A percentile compares a stretch with the other conserved stretches of the same genome.
Evolutionary conservation across 2,329 filamentous ascomycete genomes (phyloP).

Genomic region (Claviceps spartinae): DNA sequence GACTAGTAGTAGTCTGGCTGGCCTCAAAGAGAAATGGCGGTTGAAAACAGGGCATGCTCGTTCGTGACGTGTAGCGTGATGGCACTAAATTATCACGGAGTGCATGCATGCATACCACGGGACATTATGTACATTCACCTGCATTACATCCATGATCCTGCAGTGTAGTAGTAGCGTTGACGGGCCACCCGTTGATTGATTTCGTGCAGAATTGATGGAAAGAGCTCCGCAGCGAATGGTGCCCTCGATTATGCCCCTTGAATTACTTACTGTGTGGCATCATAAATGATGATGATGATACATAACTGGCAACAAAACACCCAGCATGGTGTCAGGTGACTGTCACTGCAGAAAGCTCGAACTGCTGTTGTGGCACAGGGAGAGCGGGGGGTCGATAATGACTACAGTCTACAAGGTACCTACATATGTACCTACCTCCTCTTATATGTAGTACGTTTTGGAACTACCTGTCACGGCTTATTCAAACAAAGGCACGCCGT

Average conservation of each 20-base stretch:
- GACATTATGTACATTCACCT: not conserved
- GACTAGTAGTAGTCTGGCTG: not conserved
- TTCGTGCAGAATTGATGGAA: not conserved
- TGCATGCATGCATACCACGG: not conserved
- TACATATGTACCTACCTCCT: too few species aligned
- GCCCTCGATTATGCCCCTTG: not conserved
- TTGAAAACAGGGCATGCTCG: not conserved
- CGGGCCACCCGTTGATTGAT: not conserved
- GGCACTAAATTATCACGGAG: not conserved
- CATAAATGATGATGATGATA: not conserved
- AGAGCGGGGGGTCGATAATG: not conserved
- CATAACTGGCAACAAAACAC: not conserved
- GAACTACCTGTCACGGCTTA: not conserved
- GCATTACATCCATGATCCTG: not conserved
- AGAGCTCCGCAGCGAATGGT: not conserved
- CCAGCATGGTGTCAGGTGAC: not conserved
- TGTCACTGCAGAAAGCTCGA: not conserved
- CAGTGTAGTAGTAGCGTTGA: not conserved
- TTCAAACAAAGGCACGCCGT: not conserved
- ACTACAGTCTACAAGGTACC: not conserved
- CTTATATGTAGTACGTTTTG: too few species aligned
- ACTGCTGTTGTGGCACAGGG: not conserved
- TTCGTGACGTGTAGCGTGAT: not conserved
- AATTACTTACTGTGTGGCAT: not conserved
- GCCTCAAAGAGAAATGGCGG: not conserved